phyloP scores from a whole-genome alignment of 2,329 filamentous ascomycete species.

The Penicillium sumatraense region DNA sequence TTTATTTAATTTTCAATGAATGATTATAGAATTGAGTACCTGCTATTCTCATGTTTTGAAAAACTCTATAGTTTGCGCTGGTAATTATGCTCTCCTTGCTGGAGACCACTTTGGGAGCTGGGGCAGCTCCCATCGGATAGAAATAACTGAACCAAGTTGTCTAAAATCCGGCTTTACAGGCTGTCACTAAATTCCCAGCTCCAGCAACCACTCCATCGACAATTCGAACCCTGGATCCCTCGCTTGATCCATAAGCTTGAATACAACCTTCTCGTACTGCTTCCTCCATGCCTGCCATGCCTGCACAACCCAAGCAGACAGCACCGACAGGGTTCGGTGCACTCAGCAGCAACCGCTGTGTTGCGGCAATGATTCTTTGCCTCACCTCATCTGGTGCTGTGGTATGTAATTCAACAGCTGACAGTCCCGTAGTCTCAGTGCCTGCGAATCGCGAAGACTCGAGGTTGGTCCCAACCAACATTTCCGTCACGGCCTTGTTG shows the following conservation, averaged over 20 bases:
- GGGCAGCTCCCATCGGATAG: not conserved
- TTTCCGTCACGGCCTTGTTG: constrained; percentile 64
- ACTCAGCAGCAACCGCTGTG: constrained; percentile 64
- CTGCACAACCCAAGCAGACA: constrained; percentile 85
- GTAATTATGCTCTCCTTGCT: not conserved
- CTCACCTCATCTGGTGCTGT: constrained; percentile 67
- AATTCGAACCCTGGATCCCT: constrained; percentile 66
- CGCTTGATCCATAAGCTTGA: constrained; percentile 65
- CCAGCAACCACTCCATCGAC: constrained; percentile 68
- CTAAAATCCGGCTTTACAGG: constrained; percentile 44
- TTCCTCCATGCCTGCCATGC: constrained; percentile 84
- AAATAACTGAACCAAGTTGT: too few species aligned
- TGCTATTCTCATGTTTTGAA: too few species aligned
- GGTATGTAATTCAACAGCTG: constrained; percentile 78
- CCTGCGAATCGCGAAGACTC: constrained; percentile 68
- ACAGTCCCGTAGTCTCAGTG: constrained; percentile 80
- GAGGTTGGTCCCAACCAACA: constrained; percentile 59
- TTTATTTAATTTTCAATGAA: not conserved
- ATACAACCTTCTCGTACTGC: constrained; percentile 72
- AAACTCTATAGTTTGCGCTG: too few species aligned
- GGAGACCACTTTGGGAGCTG: not conserved
- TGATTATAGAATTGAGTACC: too few species aligned
- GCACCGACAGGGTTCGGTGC: constrained; percentile 59
- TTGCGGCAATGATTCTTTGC: constrained; percentile 70
- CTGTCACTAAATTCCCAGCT: constrained; percentile 39